Conservation (phyloP, 2,329 filamentous ascomycete species). For the Diaporthe eres region DNA sequence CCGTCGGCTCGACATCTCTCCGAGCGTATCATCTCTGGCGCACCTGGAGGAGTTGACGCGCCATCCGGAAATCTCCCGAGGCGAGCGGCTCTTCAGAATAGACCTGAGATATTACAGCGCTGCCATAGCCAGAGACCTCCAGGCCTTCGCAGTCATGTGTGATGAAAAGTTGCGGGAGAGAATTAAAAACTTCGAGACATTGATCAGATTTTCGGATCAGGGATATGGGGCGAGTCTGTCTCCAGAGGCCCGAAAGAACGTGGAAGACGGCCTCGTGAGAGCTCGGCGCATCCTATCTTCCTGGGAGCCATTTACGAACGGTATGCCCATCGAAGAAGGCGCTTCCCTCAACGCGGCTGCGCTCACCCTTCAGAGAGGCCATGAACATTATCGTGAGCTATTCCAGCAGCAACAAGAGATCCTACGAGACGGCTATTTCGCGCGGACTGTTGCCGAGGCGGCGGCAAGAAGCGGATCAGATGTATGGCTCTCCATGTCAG, state of each 20-base stretch:
- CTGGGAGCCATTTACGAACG: too few species aligned
- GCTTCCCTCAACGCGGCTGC: neutral
- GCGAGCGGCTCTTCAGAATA: neutral
- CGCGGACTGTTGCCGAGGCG: neutral
- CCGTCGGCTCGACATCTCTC: neutral
- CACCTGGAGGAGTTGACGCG: neutral
- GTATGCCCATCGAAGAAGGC: neutral
- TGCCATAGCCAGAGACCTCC: too few species aligned
- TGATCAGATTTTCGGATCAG: too few species aligned
- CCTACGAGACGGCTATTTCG: neutral
- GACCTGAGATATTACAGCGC: too few species aligned
- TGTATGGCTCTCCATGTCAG: neutral
- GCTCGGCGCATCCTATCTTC: too few species aligned
- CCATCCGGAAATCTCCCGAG: neutral
- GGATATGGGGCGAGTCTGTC: too few species aligned
- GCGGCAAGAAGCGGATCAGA: neutral
- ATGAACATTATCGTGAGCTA: neutral
- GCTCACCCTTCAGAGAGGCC: neutral
- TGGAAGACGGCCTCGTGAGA: too few species aligned
- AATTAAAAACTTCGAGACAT: too few species aligned
- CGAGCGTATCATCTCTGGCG: accelerated
- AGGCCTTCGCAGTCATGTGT: too few species aligned
- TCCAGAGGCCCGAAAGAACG: too few species aligned
- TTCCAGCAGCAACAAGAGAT: neutral
- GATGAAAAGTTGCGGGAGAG: too few species aligned